phyloP scores from a whole-genome alignment of 352 stramenopile species.

The Phytophthora sp. region DNA sequence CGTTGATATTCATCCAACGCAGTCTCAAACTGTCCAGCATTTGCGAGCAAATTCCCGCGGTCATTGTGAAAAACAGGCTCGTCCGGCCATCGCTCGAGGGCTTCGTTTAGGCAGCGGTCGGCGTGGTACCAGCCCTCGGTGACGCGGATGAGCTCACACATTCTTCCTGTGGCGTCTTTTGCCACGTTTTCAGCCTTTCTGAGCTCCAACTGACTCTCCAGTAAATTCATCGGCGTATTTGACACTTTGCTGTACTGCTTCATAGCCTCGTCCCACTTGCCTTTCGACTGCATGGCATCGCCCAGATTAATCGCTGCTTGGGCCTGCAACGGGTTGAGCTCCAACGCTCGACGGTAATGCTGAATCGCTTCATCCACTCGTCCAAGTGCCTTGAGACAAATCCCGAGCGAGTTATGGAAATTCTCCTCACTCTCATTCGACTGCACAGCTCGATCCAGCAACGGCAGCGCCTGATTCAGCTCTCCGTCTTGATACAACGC shows the following conservation, averaged over 20 bases:
- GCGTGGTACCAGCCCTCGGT: conserved; percentile 53
- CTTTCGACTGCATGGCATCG: conserved; percentile 44
- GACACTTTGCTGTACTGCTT: conserved; percentile 60
- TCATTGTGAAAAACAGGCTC: conserved; percentile 66
- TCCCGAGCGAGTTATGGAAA: conserved; percentile 62
- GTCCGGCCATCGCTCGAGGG: conserved; percentile 55
- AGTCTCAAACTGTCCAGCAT: conserved; percentile 59
- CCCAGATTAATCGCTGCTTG: conserved; percentile 64
- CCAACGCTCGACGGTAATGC: conserved; percentile 55
- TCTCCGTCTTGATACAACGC: conserved; percentile 53
- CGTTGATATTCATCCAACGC: conserved; percentile 63
- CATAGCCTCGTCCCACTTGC: conserved; percentile 65
- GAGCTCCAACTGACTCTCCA: conserved; percentile 25
- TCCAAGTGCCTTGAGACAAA: conserved; percentile 53
- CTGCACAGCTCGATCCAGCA: conserved; percentile 51
- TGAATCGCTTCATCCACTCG: conserved; percentile 50
- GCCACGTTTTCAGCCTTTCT: conserved; percentile 35
- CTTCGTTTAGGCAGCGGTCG: conserved; percentile 60
- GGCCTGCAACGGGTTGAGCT: conserved; percentile 51
- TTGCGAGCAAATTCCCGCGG: conserved; percentile 58
- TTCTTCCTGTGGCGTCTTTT: conserved; percentile 44
- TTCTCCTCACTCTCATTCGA: conserved; percentile 51
- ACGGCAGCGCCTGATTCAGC: conserved; percentile 31
- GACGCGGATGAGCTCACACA: conserved; percentile 63
- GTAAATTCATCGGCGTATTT: conserved; percentile 11